A percentile compares a stretch with the other conserved stretches of the same genome.
Conservation (phyloP, 768 basidiomycete genomes). For the Lactifluus echinatus region DNA sequence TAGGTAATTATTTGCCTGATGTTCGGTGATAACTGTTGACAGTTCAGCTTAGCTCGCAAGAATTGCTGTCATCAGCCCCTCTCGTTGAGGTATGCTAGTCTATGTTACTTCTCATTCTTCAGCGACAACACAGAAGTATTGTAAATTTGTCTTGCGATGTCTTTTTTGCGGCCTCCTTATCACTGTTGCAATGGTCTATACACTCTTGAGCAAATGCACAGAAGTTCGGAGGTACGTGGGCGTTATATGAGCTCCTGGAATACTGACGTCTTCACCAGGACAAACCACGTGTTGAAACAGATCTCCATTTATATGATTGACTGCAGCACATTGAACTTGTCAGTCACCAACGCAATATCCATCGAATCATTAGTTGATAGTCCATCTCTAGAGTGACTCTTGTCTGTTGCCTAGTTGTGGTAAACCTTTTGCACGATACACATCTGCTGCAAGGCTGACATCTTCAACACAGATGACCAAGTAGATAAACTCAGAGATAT, state of each 20-base stretch:
- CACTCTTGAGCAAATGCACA: neutral
- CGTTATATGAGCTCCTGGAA: neutral
- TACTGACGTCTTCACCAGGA: neutral
- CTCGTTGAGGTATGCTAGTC: neutral
- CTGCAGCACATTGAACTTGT: neutral
- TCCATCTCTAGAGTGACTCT: neutral
- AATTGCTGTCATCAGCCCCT: no score
- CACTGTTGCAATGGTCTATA: neutral
- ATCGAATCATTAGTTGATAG: neutral
- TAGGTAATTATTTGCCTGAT: neutral
- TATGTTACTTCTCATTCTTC: neutral
- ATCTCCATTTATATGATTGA: neutral
- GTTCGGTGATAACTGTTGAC: neutral
- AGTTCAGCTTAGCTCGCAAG: neutral
- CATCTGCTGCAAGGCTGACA: no score
- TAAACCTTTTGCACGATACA: no score
- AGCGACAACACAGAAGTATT: neutral
- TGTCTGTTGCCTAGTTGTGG: neutral
- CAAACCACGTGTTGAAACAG: neutral
- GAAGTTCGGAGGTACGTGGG: neutral
- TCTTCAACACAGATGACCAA: neutral
- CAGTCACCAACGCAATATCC: neutral
- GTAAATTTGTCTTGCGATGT: neutral
- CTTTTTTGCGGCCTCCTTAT: neutral
- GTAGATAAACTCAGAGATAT: neutral